Evolutionary conservation across 2,329 filamentous ascomycete species (phyloP), one percentile per base, ranked within the genome.

Genomic region (Waltergamsia citrina): DNA sequence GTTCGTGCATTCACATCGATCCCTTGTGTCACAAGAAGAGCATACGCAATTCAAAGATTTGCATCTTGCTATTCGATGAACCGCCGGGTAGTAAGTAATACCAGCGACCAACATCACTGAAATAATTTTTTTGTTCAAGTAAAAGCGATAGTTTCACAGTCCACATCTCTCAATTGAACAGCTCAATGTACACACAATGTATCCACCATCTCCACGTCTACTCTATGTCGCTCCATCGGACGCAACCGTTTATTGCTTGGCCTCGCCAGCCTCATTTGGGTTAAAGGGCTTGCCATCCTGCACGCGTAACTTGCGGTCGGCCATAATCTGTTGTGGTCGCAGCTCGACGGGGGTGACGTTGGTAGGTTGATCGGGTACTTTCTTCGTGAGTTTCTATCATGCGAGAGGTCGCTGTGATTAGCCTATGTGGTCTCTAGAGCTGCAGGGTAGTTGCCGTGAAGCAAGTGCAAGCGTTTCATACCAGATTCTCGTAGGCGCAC

Each of bases 401-500:
- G 25, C 7, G 23, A 28, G 11, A 26, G 24, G 29, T 31, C 15
- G n/a, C n/a, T n/a, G n/a, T n/a, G n/a, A n/a, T n/a, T n/a, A 31
- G 29, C 29, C 9, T n/a, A n/a, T n/a, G n/a, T n/a, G n/a, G n/a
- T n/a, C n/a, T n/a, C n/a, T n/a, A n/a, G n/a, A n/a, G 26, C 7
- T 29, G 11, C 14, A 12, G 27, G 15, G 7, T 12, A 29, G 11
- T 15, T 29, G 9, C 27, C 11, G 11, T 29, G 22, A 24, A 24
- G 12, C 16, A 20, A 16, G 7, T 22, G 28, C 33, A n/a, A 17
- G 21, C 9, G 15, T 12, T 12, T 9, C 83, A 41, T 69, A 98
- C 92, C 67, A 98, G 63, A 59, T 95, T 96, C 46, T 95, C 81
- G 56, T 84, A 96, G 32, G 95, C 88, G 62, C 92, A 98, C 65